Percentiles rank a stretch among this genome's conserved stretches.
Evolutionary conservation across 1,139 yeast genomes (phyloP).

Genomic region (Blastobotrys arbuscula): DNA sequence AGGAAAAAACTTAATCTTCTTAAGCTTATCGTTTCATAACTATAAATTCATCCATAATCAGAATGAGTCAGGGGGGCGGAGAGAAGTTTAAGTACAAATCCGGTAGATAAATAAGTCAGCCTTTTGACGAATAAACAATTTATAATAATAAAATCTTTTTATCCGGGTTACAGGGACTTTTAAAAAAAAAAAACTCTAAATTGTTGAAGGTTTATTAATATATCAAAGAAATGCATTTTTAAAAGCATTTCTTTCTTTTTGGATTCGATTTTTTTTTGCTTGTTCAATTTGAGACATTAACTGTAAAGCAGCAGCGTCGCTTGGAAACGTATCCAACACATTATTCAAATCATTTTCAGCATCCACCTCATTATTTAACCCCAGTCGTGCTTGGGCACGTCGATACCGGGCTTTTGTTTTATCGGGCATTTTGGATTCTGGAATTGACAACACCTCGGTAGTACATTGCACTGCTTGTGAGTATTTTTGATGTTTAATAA

Average conservation of each 20-base stretch:
- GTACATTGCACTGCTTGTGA: slow-evolving; percentile 56
- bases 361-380: slow-evolving; percentile 54
- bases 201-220: too few species aligned
- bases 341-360: slow-evolving; percentile 60
- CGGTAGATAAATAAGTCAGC: too few species aligned
- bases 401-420: slow-evolving; percentile 83
- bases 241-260: slow-evolving; percentile 74
- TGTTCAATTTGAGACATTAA: slow-evolving; percentile 60
- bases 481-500: slow-evolving; percentile 57
- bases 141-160: too few species aligned
- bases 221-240: not conserved
- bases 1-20: too few species aligned
- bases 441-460: slow-evolving; percentile 58
- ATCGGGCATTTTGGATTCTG: slow-evolving; percentile 55
- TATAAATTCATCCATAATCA: too few species aligned
- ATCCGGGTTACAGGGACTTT: too few species aligned
- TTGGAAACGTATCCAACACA: slow-evolving; percentile 62
- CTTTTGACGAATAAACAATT: too few species aligned
- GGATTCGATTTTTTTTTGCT: slow-evolving; percentile 48
- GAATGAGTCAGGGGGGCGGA: too few species aligned
- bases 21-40: too few species aligned
- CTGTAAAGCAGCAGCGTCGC: slow-evolving; percentile 64
- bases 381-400: slow-evolving; percentile 47
- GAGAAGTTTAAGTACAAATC: too few species aligned
- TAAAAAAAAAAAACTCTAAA: too few species aligned